Evolutionary conservation across 2,329 filamentous ascomycete species (phyloP).

Genomic region (Blastomyces emzantsi): DNA sequence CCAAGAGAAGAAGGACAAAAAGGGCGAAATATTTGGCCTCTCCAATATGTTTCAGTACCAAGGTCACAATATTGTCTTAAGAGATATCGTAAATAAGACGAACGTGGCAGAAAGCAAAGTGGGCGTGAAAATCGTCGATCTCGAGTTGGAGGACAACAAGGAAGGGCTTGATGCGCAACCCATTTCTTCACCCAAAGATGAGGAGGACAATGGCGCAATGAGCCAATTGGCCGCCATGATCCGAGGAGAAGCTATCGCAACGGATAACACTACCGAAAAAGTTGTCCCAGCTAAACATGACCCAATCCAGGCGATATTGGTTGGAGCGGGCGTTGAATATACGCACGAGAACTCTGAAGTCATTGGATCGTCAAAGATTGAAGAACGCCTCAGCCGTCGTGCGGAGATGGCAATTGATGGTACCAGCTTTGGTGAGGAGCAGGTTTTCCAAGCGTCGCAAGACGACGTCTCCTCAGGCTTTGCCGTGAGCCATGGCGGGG

Average conservation of each 20-base stretch:
- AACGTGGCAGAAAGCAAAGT: slow-evolving; percentile 90
- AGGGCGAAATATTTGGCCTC: slow-evolving; percentile 90
- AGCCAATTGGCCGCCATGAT: slow-evolving; percentile 61
- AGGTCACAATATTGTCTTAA: slow-evolving; percentile 66
- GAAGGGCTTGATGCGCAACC: slow-evolving; percentile 36
- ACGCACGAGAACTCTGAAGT: slow-evolving; percentile 96
- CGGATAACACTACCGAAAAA: slow-evolving; percentile 33
- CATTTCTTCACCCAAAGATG: slow-evolving; percentile 27
- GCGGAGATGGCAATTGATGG: slow-evolving; percentile 47
- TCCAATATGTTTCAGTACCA: slow-evolving; percentile 78
- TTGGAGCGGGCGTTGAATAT: slow-evolving; percentile 82
- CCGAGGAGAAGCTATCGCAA: slow-evolving; percentile 35
- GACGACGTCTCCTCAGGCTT: slow-evolving; percentile 11
- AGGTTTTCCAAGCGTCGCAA: slow-evolving; percentile 28
- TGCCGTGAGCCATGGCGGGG: slow-evolving; percentile 22
- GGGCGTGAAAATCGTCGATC: slow-evolving; percentile 68
- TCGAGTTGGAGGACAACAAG: slow-evolving; percentile 56
- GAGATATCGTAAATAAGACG: slow-evolving; percentile 97
- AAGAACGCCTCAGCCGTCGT: slow-evolving; percentile 68
- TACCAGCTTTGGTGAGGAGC: slow-evolving; percentile 25
- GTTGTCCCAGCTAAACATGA: slow-evolving; percentile 46
- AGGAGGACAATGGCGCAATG: slow-evolving; percentile 58
- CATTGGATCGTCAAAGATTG: slow-evolving; percentile 83
- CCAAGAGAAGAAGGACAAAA: slow-evolving; percentile 69
- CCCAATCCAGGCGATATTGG: slow-evolving; percentile 79